Conservation (phyloP, 1,284 basidiomycete genomes). For the Cystobasidium slooffiae region DNA sequence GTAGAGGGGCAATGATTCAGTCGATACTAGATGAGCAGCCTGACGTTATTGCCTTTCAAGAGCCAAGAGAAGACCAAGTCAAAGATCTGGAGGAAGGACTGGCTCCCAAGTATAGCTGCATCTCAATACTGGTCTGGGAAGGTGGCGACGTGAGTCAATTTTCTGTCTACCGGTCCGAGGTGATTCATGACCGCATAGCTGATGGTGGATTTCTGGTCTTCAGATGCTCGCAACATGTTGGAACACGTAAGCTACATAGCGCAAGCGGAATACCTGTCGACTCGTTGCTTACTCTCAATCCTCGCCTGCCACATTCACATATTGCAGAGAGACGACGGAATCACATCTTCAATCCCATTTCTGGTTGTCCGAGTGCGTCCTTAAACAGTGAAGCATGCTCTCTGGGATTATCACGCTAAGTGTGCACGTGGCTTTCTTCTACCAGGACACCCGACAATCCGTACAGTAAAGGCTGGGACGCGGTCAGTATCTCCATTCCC, state of each 20-base stretch:
- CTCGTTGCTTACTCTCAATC: too few relatives aligned
- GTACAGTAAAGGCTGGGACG: neutral
- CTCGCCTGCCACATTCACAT: neutral
- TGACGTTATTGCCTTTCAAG: slow-evolving; percentile 8
- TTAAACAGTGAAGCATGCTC: too few relatives aligned
- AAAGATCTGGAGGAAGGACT: neutral
- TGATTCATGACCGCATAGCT: too few relatives aligned
- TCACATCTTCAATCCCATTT: neutral
- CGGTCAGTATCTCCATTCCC: neutral
- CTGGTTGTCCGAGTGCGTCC: neutral
- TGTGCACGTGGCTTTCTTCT: neutral
- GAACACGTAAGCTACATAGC: neutral
- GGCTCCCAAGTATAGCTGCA: neutral
- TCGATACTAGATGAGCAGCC: neutral
- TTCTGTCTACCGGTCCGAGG: neutral
- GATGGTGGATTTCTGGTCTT: too few relatives aligned
- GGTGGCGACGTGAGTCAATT: neutral
- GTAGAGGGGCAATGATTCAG: neutral
- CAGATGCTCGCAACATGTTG: neutral
- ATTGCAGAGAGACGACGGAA: neutral
- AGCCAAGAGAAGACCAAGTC: slow-evolving; percentile 7
- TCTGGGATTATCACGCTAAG: too few relatives aligned
- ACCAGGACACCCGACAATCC: neutral
- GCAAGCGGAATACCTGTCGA: too few relatives aligned
- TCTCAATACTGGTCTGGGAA: neutral